Conservation (phyloP, 2,329 filamentous ascomycete genomes). For the Colletotrichum phormii region DNA sequence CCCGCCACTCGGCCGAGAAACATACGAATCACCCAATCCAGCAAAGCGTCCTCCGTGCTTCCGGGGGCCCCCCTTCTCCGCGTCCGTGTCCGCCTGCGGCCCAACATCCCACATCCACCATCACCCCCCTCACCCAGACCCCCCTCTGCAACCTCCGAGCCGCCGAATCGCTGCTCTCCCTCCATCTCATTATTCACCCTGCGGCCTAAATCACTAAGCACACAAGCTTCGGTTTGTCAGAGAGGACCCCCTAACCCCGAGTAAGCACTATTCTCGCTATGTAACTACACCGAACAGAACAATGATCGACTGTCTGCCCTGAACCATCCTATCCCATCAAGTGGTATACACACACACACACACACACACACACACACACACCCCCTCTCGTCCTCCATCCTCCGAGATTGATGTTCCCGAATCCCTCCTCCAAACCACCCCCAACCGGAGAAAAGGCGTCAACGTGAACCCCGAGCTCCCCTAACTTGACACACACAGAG, state of each 20-base stretch:
- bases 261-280: neutral
- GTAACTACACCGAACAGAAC: neutral
- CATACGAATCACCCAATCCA: neutral
- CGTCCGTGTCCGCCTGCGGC: neutral
- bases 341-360: neutral
- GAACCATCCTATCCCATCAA: neutral
- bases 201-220: neutral
- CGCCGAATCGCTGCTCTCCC: neutral
- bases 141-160: neutral
- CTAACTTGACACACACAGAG: neutral
- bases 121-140: neutral
- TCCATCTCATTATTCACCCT: neutral
- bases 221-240: neutral
- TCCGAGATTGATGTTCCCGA: neutral
- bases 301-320: neutral
- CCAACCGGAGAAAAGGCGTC: neutral
- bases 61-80: neutral
- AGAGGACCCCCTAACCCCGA: neutral
- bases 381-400: neutral
- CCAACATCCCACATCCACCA: too few relatives aligned
- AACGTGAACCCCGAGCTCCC: neutral
- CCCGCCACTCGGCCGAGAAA: conserved; percentile 31
- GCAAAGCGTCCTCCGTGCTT: conserved; percentile 1
- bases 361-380: too few relatives aligned
- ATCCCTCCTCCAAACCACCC: neutral